Conservation (phyloP, 345 rosid species). For the Boechera divaricarpa region DNA sequence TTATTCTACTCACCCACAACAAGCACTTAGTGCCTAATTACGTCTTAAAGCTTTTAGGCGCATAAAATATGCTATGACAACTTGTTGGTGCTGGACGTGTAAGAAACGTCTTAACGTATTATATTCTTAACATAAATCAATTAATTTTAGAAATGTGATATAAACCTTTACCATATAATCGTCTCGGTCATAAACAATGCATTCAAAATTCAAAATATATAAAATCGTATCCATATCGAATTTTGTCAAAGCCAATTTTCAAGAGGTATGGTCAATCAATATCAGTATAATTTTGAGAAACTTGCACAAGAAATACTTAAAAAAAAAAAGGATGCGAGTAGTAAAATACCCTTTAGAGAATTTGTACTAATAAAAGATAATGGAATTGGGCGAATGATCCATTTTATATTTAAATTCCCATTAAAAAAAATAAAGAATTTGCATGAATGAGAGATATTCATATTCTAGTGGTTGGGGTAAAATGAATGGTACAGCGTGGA, state of each 20-base stretch:
- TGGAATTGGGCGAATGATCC: not conserved
- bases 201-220: too few relatives aligned
- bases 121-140: not conserved
- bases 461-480: slow-evolving; percentile 41
- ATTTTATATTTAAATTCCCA: slow-evolving; percentile 3
- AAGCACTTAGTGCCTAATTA: slow-evolving; percentile 45
- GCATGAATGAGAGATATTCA: slow-evolving; percentile 31
- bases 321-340: not conserved
- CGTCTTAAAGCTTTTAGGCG: slow-evolving; percentile 31
- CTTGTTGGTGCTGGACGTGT: slow-evolving; percentile 44
- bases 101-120: slow-evolving; percentile 34
- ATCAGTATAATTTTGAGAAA: slow-evolving; percentile 23
- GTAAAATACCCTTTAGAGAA: not conserved
- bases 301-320: not conserved
- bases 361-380: not conserved
- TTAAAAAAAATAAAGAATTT: not conserved
- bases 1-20: slow-evolving; percentile 45
- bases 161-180: not conserved
- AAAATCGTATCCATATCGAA: not conserved
- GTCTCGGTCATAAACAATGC: not conserved
- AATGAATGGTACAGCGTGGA: slow-evolving; percentile 45
- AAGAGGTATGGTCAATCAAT: slow-evolving; percentile 18
- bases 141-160: not conserved
- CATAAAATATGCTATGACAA: slow-evolving; percentile 18
- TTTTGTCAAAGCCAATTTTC: slow-evolving; percentile 17